These are phyloP conservation scores for Phyllosticta citriasiana DNA, from an alignment of 2,329 filamentous ascomycete genomes.

Conservation along the genomic window DNA sequence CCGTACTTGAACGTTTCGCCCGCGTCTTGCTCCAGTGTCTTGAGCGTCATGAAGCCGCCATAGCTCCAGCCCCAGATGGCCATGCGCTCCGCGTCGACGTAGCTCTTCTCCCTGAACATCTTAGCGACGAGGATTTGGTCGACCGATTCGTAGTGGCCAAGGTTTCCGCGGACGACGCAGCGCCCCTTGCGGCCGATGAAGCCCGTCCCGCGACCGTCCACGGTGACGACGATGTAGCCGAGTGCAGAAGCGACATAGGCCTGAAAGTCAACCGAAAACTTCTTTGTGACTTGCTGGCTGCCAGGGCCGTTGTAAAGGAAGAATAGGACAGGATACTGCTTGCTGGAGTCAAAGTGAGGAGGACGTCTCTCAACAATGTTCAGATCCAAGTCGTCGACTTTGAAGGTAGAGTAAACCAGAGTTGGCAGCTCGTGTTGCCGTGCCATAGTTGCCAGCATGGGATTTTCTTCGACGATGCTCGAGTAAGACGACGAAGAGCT, in stretches of 20 bases:
- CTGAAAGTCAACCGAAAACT: slow-evolving; percentile 80
- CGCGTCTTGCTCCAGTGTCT: slow-evolving; percentile 84
- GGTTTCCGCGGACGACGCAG: slow-evolving; percentile 69
- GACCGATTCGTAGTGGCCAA: slow-evolving; percentile 74
- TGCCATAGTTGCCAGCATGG: slow-evolving; percentile 56
- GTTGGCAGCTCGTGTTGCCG: slow-evolving; percentile 72
- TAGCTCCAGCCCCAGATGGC: slow-evolving; percentile 99
- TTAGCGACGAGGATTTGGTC: slow-evolving; percentile 90
- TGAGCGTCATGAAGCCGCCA: slow-evolving; percentile 89
- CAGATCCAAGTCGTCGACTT: slow-evolving; percentile 66
- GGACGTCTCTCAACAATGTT: slow-evolving; percentile 77
- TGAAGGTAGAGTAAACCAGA: slow-evolving; percentile 71
- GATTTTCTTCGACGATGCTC: slow-evolving; percentile 69
- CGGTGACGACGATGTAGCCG: slow-evolving; percentile 88
- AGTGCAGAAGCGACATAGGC: slow-evolving; percentile 75
- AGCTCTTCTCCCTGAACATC: slow-evolving; percentile 68
- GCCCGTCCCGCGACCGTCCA: slow-evolving; percentile 88
- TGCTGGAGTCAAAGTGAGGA: slow-evolving; percentile 73
- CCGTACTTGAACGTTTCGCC: slow-evolving; percentile 89
- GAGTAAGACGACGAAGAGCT: slow-evolving; percentile 55
- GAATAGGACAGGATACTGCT: slow-evolving; percentile 89
- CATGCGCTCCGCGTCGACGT: slow-evolving; percentile 72
- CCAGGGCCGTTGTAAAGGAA: slow-evolving; percentile 88
- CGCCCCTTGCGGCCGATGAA: slow-evolving; percentile 78
- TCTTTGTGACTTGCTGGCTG: slow-evolving; percentile 78